These are phyloP conservation scores for Tetradesmus obliquus DNA, from an alignment of 139 green algal species.

Conservation along the genomic window DNA sequence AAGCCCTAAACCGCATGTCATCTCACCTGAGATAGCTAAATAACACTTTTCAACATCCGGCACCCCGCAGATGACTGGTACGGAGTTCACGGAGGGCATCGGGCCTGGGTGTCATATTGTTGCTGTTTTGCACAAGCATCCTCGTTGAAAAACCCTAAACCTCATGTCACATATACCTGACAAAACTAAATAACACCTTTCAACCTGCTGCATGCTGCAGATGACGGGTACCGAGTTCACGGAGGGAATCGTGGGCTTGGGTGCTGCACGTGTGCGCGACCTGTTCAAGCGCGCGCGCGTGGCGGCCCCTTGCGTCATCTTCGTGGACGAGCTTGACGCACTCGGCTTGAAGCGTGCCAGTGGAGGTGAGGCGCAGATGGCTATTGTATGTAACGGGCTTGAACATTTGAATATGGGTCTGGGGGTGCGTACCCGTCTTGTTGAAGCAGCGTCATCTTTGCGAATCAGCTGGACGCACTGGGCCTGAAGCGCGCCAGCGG, in stretches of 20 bases:
- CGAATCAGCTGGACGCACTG: slow-evolving; percentile 76
- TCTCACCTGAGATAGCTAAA: no score
- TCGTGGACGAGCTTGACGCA: slow-evolving; percentile 99
- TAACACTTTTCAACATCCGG: neutral
- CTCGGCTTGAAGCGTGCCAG: slow-evolving; percentile 88
- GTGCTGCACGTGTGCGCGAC: slow-evolving; percentile 93
- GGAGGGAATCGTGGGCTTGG: slow-evolving; percentile 97
- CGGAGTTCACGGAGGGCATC: slow-evolving; percentile 98
- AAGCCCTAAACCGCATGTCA: neutral
- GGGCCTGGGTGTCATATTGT: slow-evolving; percentile 82
- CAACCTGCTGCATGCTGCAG: slow-evolving; percentile 46
- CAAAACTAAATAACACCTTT: no score
- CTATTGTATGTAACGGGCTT: neutral
- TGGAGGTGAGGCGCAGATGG: slow-evolving; percentile 57
- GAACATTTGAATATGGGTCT: neutral
- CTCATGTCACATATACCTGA: neutral
- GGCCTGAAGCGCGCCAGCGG: slow-evolving; percentile 84
- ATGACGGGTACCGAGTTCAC: slow-evolving; percentile 98
- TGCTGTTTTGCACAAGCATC: no score
- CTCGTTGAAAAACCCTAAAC: neutral
- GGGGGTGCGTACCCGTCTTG: neutral
- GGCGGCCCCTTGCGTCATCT: slow-evolving; percentile 94
- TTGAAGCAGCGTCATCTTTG: neutral
- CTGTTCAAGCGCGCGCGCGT: slow-evolving; percentile 95
- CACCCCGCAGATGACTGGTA: slow-evolving; percentile 86